phyloP scores from a whole-genome alignment of 78 protist genomes.

The Guillardia theta region DNA sequence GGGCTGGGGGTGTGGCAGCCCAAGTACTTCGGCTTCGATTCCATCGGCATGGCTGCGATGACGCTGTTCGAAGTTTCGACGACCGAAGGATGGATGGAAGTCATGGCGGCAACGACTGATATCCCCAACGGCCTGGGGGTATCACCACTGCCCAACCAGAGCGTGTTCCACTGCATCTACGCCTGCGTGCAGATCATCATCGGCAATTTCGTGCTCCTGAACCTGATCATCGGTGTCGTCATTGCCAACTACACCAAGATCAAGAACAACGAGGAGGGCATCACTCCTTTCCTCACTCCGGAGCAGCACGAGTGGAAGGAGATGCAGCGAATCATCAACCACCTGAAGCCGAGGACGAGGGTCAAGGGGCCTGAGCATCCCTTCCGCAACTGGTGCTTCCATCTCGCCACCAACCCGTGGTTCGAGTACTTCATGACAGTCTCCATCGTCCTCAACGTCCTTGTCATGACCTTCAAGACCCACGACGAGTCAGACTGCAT shows the following conservation, averaged over 20 bases:
- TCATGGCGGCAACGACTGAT: constrained; percentile 28
- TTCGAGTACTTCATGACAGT: background rate
- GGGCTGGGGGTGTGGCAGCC: background rate
- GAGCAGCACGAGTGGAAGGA: constrained; percentile 21
- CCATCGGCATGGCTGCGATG: background rate
- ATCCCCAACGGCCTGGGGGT: background rate
- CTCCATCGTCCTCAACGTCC: background rate
- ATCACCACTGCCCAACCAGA: background rate
- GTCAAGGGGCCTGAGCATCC: background rate
- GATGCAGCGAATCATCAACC: background rate
- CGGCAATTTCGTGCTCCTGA: constrained; percentile 45
- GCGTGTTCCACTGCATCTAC: background rate
- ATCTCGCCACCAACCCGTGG: background rate
- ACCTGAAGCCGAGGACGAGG: background rate
- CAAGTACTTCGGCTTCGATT: background rate
- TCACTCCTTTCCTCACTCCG: background rate
- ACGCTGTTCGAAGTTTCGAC: constrained; percentile 27
- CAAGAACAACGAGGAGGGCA: constrained; percentile 9
- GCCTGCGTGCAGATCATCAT: constrained; percentile 26
- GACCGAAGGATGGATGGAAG: constrained; percentile 58
- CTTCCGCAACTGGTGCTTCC: background rate
- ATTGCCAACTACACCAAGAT: background rate
- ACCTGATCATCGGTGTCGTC: constrained; percentile 48
- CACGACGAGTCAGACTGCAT: background rate
- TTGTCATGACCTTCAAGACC: background rate